Conservation (phyloP, 2,329 filamentous ascomycete species). For the Nakataea oryzae region DNA sequence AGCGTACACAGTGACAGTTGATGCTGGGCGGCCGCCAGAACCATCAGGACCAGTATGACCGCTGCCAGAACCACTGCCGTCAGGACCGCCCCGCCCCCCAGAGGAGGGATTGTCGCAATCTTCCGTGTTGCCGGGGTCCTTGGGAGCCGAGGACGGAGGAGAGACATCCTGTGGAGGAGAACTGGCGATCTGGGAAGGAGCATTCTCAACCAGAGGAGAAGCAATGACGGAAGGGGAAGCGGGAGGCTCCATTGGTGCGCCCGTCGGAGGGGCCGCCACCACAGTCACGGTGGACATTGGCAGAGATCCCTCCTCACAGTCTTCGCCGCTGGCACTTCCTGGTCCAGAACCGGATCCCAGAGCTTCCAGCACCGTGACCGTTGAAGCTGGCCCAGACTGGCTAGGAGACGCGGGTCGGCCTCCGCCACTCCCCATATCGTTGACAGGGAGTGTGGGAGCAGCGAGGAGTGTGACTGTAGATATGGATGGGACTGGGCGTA, state of each 20-base stretch:
- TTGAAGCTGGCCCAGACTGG: not conserved
- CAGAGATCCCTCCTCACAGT: not conserved
- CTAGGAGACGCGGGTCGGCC: not conserved
- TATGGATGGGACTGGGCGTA: not conserved
- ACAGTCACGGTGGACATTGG: constrained; percentile 1
- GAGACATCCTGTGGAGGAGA: not conserved
- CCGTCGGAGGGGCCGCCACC: not conserved
- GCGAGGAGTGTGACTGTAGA: constrained; percentile 5
- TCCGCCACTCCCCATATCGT: not conserved
- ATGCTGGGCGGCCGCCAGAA: not conserved
- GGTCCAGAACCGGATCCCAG: not conserved
- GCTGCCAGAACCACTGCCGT: not conserved
- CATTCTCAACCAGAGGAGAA: not conserved
- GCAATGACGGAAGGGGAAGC: not conserved
- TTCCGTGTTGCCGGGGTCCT: not conserved
- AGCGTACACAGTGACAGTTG: not conserved
- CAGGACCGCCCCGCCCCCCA: not conserved
- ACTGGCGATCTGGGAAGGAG: too few species aligned
- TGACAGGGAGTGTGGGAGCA: not conserved
- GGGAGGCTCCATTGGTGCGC: not conserved
- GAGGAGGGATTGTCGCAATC: not conserved
- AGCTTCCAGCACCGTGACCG: not conserved
- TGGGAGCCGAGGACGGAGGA: not conserved
- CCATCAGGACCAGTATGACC: not conserved
- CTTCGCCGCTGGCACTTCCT: not conserved